Evolutionary conservation across 129 eudicot genomes (phyloP), one percentile per base, ranked within the genome.

Genomic region (Saposhnikovia divaricata): DNA sequence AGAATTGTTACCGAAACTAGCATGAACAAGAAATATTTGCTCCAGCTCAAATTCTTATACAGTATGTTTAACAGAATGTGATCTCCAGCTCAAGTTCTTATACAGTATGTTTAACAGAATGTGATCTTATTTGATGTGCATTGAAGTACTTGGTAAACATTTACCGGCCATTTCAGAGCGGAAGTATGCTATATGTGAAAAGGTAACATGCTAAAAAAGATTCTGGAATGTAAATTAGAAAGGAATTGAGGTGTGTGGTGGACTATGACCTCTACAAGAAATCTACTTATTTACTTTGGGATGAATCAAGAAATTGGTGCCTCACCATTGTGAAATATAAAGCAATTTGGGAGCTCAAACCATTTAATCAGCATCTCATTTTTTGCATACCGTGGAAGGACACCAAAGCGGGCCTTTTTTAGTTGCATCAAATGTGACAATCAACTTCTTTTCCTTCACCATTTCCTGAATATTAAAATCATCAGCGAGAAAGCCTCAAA

Each of bases 281-380:
- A 72, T 72, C 27, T 72, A 40, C 14, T 37, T n/a, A 9, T 25
- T 8, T n/a, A 14, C 4, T 40, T 42, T 38, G 27, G 34, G 46
- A 78, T 31, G 40, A 25, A 68, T 27, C 9, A 39, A 45, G n/a
- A 48, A 53, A 39, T 77, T 47, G 77, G 76, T 43, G 76, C 57
- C 94, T 83, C 80, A 95, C 99, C 97, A 16, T 95, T 95, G 80
- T 95, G 99, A 80, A 95, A 95, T 81, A 95, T 90, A 85, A 88
- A 90, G 89, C 99, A 95, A 83, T 86, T 95, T 80, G 99, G 97
- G 81, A 95, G 99, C 85, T 95, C 99, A 84, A 95, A 94, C 98
- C 98, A 94, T 87, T 87, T 91, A 84, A 94, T 90, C 68, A 85
- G 86, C 78, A 82, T 78, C 84, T 94, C 98, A 57, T 89, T 91